Percentiles rank a stretch among this genome's conserved stretches.
Conservation (phyloP, 257 asterid genomes). For the Nicotiana obtusifolia region DNA sequence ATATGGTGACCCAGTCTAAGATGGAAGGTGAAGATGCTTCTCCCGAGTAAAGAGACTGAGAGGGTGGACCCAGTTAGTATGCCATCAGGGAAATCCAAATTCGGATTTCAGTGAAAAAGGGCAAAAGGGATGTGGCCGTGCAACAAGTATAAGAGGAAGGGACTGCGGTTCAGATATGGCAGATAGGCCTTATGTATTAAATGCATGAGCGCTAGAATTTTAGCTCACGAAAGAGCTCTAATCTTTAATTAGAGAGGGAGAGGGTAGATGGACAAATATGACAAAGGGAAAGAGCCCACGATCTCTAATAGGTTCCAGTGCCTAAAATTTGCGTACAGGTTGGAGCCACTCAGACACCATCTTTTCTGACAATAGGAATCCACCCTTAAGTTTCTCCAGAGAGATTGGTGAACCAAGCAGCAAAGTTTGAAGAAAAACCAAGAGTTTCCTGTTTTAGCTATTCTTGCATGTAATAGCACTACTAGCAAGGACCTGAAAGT, state of each 20-base stretch:
- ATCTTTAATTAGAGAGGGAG: neutral
- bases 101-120: neutral
- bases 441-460: neutral
- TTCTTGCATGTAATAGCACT: neutral
- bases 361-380: neutral
- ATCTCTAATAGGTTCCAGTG: neutral
- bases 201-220: neutral
- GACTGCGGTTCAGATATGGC: neutral
- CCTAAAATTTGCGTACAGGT: neutral
- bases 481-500: neutral
- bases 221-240: neutral
- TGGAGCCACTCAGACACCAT: neutral
- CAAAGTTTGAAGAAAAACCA: neutral
- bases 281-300: neutral
- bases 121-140: neutral
- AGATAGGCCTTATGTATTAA: neutral
- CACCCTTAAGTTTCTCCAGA: neutral
- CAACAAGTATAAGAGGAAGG: neutral
- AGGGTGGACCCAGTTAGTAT: neutral
- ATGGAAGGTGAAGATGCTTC: conserved; percentile 2
- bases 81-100: neutral
- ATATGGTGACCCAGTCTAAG: neutral
- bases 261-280: neutral
- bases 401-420: conserved; percentile 7
- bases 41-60: neutral